Conservation (phyloP, 164 flowering plant species). For the Vitis riparia region DNA sequence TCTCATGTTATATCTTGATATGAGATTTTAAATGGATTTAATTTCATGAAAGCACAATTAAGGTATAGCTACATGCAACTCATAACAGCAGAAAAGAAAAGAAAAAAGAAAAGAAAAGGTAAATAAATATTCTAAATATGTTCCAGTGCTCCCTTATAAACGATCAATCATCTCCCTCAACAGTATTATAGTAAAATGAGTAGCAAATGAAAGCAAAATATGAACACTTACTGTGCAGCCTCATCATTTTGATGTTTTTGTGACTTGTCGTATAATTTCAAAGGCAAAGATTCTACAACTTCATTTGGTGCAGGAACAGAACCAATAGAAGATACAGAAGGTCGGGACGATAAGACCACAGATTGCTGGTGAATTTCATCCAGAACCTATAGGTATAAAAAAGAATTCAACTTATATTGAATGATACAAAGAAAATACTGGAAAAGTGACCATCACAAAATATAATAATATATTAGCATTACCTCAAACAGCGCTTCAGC, state of each 20-base stretch:
- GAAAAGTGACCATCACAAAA: background rate
- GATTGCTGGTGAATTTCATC: conserved; percentile 99
- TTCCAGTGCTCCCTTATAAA: background rate
- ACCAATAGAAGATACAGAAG: conserved; percentile 85
- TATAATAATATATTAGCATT: conserved; percentile 9
- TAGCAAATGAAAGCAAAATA: background rate
- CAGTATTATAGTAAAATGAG: background rate
- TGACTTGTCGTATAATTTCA: conserved; percentile 52
- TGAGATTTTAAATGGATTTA: too few relatives aligned
- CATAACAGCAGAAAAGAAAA: background rate
- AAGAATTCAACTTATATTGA: conserved; percentile 22
- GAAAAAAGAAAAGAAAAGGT: background rate
- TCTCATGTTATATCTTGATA: too few relatives aligned
- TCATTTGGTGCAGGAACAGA: conserved; percentile 94
- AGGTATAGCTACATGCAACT: too few relatives aligned
- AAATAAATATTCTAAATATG: background rate
- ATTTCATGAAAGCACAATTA: too few relatives aligned
- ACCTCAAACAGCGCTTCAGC: conserved; percentile 99
- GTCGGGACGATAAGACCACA: conserved; percentile 79
- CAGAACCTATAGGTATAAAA: conserved; percentile 68
- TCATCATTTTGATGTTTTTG: conserved; percentile 64
- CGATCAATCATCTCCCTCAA: background rate
- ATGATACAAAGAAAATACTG: background rate
- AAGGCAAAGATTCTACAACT: conserved; percentile 81
- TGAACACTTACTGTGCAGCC: conserved; percentile 72